Evolutionary conservation across 768 basidiomycete genomes (phyloP).

Genomic region (Boletus speciosus): DNA sequence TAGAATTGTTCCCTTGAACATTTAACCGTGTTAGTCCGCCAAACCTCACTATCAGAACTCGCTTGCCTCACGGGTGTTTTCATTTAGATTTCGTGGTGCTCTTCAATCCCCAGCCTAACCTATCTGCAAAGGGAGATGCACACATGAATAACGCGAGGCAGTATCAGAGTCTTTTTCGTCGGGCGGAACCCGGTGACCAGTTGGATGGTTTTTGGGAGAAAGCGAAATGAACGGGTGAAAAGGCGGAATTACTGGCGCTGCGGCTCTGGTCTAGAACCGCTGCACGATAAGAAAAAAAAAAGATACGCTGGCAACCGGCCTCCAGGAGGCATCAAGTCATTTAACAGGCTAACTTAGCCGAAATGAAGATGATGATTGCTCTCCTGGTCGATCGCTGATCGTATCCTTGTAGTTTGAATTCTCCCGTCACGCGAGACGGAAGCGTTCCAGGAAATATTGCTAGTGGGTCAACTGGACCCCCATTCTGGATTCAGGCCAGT

Average conservation of each 20-base stretch:
- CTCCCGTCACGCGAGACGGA: not conserved
- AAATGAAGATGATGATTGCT: conserved; percentile 24
- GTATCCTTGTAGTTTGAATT: conserved; percentile 6
- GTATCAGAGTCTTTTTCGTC: not conserved
- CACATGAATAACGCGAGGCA: not conserved
- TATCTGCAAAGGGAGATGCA: not conserved
- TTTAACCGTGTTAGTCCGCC: conserved; percentile 3
- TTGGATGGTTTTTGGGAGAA: not conserved
- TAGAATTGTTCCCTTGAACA: not conserved
- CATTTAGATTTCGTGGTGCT: not conserved
- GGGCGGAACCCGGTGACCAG: not conserved
- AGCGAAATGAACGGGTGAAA: conserved; percentile 15
- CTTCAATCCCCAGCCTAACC: not conserved
- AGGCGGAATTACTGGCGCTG: not conserved
- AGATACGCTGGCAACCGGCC: not conserved
- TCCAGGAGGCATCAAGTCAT: conserved; percentile 14
- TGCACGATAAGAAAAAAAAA: not conserved
- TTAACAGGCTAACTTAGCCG: conserved; percentile 17
- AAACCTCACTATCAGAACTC: not conserved
- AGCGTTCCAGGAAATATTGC: not conserved
- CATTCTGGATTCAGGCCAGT: conserved; percentile 1
- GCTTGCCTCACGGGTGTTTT: not conserved
- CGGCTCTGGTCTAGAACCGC: conserved; percentile 17
- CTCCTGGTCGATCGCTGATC: conserved; percentile 28
- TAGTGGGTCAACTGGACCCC: not conserved